Evolutionary conservation across 768 basidiomycete genomes (phyloP), one percentile per base, ranked within the genome.

Genomic region (Phaffia australis): DNA sequence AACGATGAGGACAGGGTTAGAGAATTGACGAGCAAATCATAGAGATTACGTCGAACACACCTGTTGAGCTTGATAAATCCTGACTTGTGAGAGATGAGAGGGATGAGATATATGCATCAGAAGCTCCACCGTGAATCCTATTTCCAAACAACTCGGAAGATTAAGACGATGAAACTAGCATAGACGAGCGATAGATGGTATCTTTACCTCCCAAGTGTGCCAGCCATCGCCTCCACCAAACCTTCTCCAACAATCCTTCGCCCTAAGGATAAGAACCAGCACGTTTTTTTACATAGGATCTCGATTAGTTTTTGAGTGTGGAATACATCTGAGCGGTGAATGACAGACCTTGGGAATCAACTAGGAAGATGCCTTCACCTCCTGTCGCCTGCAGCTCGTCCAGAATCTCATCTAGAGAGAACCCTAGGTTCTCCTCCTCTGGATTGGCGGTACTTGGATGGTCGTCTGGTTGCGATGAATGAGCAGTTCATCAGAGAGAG

Each of bases 181-280:
- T 21, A 52, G n/a, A 27, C 18, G 2, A 16, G 56, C n/a, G 27
- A 21, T 42, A 42, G 19, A 42, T 42, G 11, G 30, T 19, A 21
- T 9, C 2, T 55, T 52, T 25, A 67, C 66, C 60, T 47, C 0
- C 60, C 60, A 16, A 67, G 15, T 18, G 59, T 42, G 15, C 56
- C 54, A 9, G 66, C 66, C 9, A 67, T 60, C 29, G 63, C 32
- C 30, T 67, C 66, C 15, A 67, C 60, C 1, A 67, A 25, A 23
- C 60, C 60, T 16, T 67, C 66, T 2, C 66, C 66, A 29, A 67
- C 16, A n/a, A 67, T 62, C 0, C 66, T 9, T 49, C 66, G 32
- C 0, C 66, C 35, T 42, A 11, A 42, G 35, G 11, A 42, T 11
- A 42, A 42, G 11, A 42, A 42, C 11, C 6, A 42, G 35, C 11